These are phyloP conservation scores for Phylloporus scabripes DNA, from an alignment of 768 basidiomycete genomes.

Conservation along the genomic window DNA sequence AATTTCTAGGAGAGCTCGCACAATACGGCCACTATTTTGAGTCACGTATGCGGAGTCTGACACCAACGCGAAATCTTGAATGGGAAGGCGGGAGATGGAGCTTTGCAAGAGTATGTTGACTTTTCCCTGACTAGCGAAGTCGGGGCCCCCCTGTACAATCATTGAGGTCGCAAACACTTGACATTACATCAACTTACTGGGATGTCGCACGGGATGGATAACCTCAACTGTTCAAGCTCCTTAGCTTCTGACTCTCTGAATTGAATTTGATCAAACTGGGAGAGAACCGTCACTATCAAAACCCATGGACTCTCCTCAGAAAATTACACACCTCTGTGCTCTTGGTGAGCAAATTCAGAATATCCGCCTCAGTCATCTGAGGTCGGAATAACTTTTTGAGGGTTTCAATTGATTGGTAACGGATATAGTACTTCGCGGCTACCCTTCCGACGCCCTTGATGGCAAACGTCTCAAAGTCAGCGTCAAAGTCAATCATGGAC, in stretches of 20 bases:
- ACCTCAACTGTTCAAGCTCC: constrained; percentile 71
- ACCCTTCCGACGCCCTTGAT: constrained; percentile 93
- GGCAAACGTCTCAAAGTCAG: constrained; percentile 49
- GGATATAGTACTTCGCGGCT: constrained; percentile 95
- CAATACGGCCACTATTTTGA: constrained; percentile 91
- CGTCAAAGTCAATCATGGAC: constrained; percentile 80
- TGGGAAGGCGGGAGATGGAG: constrained; percentile 70
- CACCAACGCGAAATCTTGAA: constrained; percentile 94
- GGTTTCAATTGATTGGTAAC: constrained; percentile 76
- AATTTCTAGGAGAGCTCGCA: constrained; percentile 92
- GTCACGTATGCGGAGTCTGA: constrained; percentile 93
- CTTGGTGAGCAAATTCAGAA: constrained; percentile 77
- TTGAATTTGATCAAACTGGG: constrained; percentile 91
- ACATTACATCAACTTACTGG: constrained; percentile 43
- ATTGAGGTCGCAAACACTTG: not conserved
- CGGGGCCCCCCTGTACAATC: constrained; percentile 51
- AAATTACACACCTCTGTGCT: constrained; percentile 73
- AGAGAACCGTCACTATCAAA: not conserved
- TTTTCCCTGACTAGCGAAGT: constrained; percentile 63
- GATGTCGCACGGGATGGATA: constrained; percentile 72
- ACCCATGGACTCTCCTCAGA: not conserved
- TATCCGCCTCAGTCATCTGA: constrained; percentile 90
- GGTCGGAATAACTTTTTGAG: constrained; percentile 76
- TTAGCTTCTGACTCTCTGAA: constrained; percentile 83
- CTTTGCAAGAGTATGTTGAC: constrained; percentile 94